phyloP scores from a whole-genome alignment of 2,329 filamentous ascomycete species.

The Botrytis deweyae region DNA sequence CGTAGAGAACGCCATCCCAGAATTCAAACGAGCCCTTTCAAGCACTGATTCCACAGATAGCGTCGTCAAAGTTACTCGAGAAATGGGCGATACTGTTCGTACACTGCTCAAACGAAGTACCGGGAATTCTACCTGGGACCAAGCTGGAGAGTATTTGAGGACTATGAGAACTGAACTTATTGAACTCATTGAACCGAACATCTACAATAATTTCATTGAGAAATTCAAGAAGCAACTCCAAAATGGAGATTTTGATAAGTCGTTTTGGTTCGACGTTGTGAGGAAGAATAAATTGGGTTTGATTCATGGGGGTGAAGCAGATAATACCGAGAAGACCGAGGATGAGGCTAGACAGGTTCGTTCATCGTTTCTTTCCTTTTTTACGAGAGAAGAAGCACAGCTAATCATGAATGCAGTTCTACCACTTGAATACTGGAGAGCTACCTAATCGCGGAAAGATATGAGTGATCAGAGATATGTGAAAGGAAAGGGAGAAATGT shows the following conservation, averaged over 20 bases:
- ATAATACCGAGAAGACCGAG: slow-evolving; percentile 63
- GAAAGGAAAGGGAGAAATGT: background rate
- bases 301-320: slow-evolving; percentile 63
- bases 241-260: slow-evolving; percentile 65
- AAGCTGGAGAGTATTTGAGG: slow-evolving; percentile 71
- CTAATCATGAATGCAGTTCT: slow-evolving; percentile 18
- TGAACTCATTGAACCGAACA: slow-evolving; percentile 68
- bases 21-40: slow-evolving; percentile 79
- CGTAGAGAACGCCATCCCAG: slow-evolving; percentile 76
- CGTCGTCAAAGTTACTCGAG: slow-evolving; percentile 66
- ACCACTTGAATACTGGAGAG: background rate
- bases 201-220: slow-evolving; percentile 74
- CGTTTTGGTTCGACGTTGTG: slow-evolving; percentile 75
- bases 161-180: slow-evolving; percentile 77
- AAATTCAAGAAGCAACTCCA: slow-evolving; percentile 72
- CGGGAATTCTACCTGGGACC: slow-evolving; percentile 71
- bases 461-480: background rate
- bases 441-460: background rate
- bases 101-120: slow-evolving; percentile 69
- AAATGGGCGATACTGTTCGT: slow-evolving; percentile 72
- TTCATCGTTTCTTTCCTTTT: background rate
- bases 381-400: background rate
- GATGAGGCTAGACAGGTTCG: slow-evolving; percentile 57
- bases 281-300: slow-evolving; percentile 67
- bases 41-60: slow-evolving; percentile 58